These are phyloP conservation scores for Claviceps humidiphila DNA, from an alignment of 2,329 filamentous ascomycete species.

Conservation along the genomic window DNA sequence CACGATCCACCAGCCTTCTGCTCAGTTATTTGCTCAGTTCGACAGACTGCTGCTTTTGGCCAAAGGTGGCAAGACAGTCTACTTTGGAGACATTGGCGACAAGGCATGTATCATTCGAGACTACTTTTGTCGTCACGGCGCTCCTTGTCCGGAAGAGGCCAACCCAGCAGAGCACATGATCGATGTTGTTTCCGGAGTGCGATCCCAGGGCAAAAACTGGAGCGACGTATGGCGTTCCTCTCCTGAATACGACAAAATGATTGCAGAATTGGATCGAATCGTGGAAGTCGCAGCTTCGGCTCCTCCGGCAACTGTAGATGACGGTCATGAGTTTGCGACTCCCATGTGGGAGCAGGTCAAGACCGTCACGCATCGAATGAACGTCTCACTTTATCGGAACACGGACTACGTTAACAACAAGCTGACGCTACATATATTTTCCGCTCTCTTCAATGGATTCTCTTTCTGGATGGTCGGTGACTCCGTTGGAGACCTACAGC, in stretches of 20 bases:
- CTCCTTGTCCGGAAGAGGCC: slow-evolving; percentile 43
- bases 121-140: slow-evolving; percentile 57
- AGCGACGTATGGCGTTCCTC: slow-evolving; percentile 59
- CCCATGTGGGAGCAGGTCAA: slow-evolving; percentile 49
- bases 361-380: slow-evolving; percentile 50
- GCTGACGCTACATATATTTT: slow-evolving; percentile 39
- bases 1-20: slow-evolving; percentile 59
- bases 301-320: slow-evolving; percentile 26
- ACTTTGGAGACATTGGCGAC: slow-evolving; percentile 53
- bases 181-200: slow-evolving; percentile 37
- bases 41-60: slow-evolving; percentile 52
- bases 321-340: slow-evolving; percentile 59
- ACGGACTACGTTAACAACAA: slow-evolving; percentile 55
- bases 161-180: slow-evolving; percentile 73
- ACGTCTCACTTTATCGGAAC: slow-evolving; percentile 51
- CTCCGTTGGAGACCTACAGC: slow-evolving; percentile 35
- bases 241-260: slow-evolving; percentile 40
- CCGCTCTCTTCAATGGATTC: slow-evolving; percentile 47
- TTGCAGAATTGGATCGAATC: slow-evolving; percentile 50
- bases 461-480: slow-evolving; percentile 47
- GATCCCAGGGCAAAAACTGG: slow-evolving; percentile 43
- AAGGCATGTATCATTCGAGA: slow-evolving; percentile 38
- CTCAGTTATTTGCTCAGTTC: slow-evolving; percentile 52
- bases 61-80: slow-evolving; percentile 51
- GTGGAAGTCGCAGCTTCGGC: slow-evolving; percentile 38